Evolutionary conservation across 2,329 filamentous ascomycete genomes (phyloP), one percentile per base, ranked within the genome.

Genomic region (Xylariaceae sp.): DNA sequence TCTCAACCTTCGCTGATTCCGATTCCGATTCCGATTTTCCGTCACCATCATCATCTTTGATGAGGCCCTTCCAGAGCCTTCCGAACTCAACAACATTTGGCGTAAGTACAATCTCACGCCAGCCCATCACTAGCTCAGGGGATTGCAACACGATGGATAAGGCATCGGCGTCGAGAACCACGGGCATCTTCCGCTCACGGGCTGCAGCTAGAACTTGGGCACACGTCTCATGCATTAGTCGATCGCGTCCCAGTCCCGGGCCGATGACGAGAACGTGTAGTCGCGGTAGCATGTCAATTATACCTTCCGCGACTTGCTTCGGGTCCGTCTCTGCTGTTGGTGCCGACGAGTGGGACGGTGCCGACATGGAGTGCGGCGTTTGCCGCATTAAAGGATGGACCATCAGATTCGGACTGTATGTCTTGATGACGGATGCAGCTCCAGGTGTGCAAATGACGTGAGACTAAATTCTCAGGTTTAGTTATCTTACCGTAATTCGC

Each of bases 371-470:
- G 5, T 67, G 52, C 11, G 71, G 66, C 42, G 84, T 82, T 71
- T 94, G 90, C 31, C 90, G 88, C 84, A 99, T 93, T 60, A 97
- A 82, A 1, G 94, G 94, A 71, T 97, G 94, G 11, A 99, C 94
- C 93, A 99, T 99, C 28, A 99, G 79, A 69, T 97, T 97, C 2
- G 94, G 94, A 17, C 92, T 97, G 75, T 97, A 99, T 4, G 90
- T 90, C 76, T 99, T 99, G 74, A 99, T 96, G 36, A 97, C 92
- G 65, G 83, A 79, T 43, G 81, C 90, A 2, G 94, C 94, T 49
- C 82, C 87, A 10, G 89, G 90, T 54, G 96, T 96, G 77, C 94
- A 99, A 66, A 99, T 96, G 57, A 99, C 88, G 74, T 97, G 93
- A 58, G 87, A 90, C 90, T 90, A 48, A 31, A 49, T 19, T 7